phyloP scores from a whole-genome alignment of 768 basidiomycete genomes.

The Tylopilus felleus region DNA sequence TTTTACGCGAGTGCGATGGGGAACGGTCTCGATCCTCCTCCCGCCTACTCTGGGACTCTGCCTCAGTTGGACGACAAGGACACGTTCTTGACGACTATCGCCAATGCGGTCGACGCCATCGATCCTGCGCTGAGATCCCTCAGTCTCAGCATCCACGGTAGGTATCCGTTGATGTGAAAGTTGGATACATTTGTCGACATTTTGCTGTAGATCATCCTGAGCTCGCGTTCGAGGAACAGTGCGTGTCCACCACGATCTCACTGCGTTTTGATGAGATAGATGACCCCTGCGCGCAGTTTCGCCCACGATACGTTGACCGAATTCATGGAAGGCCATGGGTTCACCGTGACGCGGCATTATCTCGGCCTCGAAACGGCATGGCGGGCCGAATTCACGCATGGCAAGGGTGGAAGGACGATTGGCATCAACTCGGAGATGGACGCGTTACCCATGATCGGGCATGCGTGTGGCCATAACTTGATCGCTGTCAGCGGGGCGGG shows the following conservation, averaged over 20 bases:
- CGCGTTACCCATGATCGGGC: conserved; percentile 51
- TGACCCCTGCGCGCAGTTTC: conserved; percentile 40
- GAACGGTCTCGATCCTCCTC: conserved; percentile 34
- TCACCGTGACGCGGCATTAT: conserved; percentile 68
- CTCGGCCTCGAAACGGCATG: conserved; percentile 73
- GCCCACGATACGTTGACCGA: conserved; percentile 69
- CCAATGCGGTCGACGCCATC: conserved; percentile 49
- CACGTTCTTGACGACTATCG: conserved; percentile 52
- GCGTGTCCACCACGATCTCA: conserved; percentile 16
- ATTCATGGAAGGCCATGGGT: conserved; percentile 67
- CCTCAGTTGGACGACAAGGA: conserved; percentile 16
- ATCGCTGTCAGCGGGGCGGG: conserved; percentile 78
- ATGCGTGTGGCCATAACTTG: conserved; percentile 80
- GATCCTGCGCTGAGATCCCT: conserved; percentile 53
- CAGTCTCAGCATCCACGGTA: conserved; percentile 73
- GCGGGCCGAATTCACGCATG: conserved; percentile 66
- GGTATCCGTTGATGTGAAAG: conserved; percentile 13
- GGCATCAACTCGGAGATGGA: conserved; percentile 83
- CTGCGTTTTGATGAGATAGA: background rate
- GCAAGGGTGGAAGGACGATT: conserved; percentile 57
- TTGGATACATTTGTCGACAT: conserved; percentile 6
- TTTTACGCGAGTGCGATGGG: conserved; percentile 33
- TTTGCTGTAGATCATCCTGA: conserved; percentile 58
- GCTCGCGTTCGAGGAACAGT: conserved; percentile 63
- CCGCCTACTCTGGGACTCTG: conserved; percentile 37